These are phyloP conservation scores for Tetrapisispora fleetii DNA, from an alignment of 805 yeast species.

Conservation along the genomic window DNA sequence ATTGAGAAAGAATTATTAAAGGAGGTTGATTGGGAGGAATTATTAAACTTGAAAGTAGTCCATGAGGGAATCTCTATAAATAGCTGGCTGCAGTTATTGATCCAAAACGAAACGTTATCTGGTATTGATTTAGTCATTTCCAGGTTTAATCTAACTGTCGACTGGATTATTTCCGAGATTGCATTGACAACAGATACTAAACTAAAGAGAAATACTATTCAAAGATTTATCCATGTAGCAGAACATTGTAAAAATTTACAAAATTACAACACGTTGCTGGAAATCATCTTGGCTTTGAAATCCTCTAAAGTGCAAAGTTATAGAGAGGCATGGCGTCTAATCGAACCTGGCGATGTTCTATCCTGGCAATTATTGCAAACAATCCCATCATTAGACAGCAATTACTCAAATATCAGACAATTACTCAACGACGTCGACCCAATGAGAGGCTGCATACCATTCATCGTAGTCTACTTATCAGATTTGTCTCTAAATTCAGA, in stretches of 20 bases:
- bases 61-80: constrained; percentile 55
- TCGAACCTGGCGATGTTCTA: constrained; percentile 63
- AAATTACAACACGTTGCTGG: constrained; percentile 82
- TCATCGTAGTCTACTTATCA: constrained; percentile 74
- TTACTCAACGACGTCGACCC: constrained; percentile 42
- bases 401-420: constrained; percentile 56
- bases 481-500: constrained; percentile 65
- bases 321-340: constrained; percentile 60
- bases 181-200: constrained; percentile 51
- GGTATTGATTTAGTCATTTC: constrained; percentile 78
- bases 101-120: constrained; percentile 44
- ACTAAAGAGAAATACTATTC: constrained; percentile 59
- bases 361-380: constrained; percentile 59
- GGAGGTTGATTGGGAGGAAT: constrained; percentile 88
- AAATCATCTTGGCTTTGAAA: constrained; percentile 71
- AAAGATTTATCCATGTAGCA: constrained; percentile 82
- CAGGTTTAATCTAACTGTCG: constrained; percentile 78
- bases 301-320: constrained; percentile 51
- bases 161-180: constrained; percentile 88
- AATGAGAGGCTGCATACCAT: constrained; percentile 78
- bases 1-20: constrained; percentile 76
- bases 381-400: constrained; percentile 63
- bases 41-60: constrained; percentile 68
- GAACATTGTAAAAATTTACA: constrained; percentile 61
- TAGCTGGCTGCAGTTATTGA: constrained; percentile 75